phyloP scores from a whole-genome alignment of 2,329 filamentous ascomycete genomes.

The Rhinocladiella similis region DNA sequence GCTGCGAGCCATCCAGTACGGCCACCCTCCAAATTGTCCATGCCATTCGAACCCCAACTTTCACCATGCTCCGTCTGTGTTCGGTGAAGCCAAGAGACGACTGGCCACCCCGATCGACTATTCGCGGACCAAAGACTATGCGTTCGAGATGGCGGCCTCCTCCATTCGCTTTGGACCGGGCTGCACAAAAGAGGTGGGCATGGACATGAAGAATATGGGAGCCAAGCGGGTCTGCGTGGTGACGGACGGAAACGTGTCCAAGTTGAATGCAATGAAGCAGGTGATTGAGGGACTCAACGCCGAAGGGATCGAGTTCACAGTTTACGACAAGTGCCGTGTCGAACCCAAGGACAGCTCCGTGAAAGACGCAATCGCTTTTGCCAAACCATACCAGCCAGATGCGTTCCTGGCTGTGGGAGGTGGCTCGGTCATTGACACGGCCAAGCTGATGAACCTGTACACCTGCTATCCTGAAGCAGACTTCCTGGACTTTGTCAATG shows the following conservation, averaged over 20 bases:
- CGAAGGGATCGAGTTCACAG: slow-evolving; percentile 76
- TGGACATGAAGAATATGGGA: slow-evolving; percentile 93
- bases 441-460: slow-evolving; percentile 98
- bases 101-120: slow-evolving; percentile 76
- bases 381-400: slow-evolving; percentile 77
- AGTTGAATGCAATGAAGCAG: slow-evolving; percentile 85
- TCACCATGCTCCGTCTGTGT: slow-evolving; percentile 53
- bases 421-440: slow-evolving; percentile 95
- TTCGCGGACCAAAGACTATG: slow-evolving; percentile 84
- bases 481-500: slow-evolving; percentile 97
- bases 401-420: slow-evolving; percentile 90
- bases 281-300: slow-evolving; percentile 75
- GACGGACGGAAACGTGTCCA: slow-evolving; percentile 79
- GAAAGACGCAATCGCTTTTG: slow-evolving; percentile 84
- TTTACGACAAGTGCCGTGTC: slow-evolving; percentile 77
- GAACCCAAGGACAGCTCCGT: slow-evolving; percentile 97
- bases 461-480: slow-evolving; percentile 86
- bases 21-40: slow-evolving; percentile 82
- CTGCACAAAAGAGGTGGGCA: slow-evolving; percentile 91
- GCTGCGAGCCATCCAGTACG: slow-evolving; percentile 86
- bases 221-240: slow-evolving; percentile 87
- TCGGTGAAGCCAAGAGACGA: slow-evolving; percentile 58
- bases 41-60: slow-evolving; percentile 88
- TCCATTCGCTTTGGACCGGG: slow-evolving; percentile 93
- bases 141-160: slow-evolving; percentile 97